Evolutionary conservation across 1,139 yeast genomes (phyloP), one percentile per base, ranked within the genome.

Genomic region (Debaryomyces psychrophilus): DNA sequence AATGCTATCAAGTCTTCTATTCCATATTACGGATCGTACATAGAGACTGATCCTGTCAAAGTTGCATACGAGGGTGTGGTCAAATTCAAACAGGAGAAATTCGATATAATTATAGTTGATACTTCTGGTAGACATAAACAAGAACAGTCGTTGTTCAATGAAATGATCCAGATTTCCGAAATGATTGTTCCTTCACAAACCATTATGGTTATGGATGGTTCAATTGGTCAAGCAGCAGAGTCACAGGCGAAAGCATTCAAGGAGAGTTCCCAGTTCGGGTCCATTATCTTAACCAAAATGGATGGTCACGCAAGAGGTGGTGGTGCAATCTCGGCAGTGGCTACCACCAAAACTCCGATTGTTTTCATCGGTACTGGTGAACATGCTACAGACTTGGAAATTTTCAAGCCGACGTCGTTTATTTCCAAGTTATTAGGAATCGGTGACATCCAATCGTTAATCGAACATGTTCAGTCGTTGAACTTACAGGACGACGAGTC

Each of bases 271-370:
- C 84, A 93, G 61, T 93, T 93, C 61, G 99, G 99, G 60, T 92
- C 98, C 22, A 93, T 93, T 54, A 87, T 93, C 51, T 78, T 93
- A 63, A 93, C 99, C 25, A 93, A 93, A 67, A 86, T 93, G 96
- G 99, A 93, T 67, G 99, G 99, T 41, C 98, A 93, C 62, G 99
- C 99, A 34, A 93, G 88, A 69, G 99, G 99, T 64, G 99, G 99
- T 71, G 99, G 99, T 76, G 99, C 99, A 22, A 90, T 93, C 46
- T 90, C 97, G 36, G 99, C 99, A 0, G 98, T 93, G 45, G 99
- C 99, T 1, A 95, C 97, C 1, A 92, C 99, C 11, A 79, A 87
- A 48, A 93, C 98, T 0, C 99, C 99, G n/a, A 87, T 93, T 57
- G 88, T 87, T 7, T 93, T 93, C 62, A 93, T 93, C 49, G 99